phyloP scores from a whole-genome alignment of 2,329 filamentous ascomycete species.

The Penicillium corylophilum region DNA sequence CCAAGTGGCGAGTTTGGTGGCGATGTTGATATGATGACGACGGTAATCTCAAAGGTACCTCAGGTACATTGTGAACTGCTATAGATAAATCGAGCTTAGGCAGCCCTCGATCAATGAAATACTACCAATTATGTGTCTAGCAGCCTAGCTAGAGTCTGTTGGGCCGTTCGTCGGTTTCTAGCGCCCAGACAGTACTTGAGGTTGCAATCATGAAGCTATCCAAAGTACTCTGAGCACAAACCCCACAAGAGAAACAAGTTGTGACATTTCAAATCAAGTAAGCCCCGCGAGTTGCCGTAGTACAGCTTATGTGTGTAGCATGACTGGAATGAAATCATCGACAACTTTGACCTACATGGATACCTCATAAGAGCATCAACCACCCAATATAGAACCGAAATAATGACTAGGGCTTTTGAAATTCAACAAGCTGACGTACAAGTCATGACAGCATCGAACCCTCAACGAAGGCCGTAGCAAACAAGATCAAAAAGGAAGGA shows the following conservation, averaged over 20 bases:
- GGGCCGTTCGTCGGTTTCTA: neutral
- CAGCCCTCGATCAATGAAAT: neutral
- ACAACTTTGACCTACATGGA: neutral
- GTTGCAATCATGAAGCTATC: neutral
- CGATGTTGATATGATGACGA: neutral
- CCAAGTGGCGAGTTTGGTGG: neutral
- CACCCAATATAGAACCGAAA: neutral
- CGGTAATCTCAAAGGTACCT: neutral
- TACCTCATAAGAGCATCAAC: neutral
- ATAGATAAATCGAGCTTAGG: neutral
- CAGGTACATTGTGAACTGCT: neutral
- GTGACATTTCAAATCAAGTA: neutral
- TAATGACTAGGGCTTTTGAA: slow-evolving; percentile 9
- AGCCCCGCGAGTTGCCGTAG: neutral
- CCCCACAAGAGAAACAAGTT: neutral
- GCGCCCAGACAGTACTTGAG: neutral
- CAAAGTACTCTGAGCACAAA: neutral
- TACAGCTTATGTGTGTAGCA: neutral
- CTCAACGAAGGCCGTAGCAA: neutral
- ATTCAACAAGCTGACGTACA: slow-evolving; percentile 20
- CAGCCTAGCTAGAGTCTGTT: neutral
- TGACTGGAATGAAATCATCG: no score
- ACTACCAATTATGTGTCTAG: neutral
- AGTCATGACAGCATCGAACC: slow-evolving; percentile 20
- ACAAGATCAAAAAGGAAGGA: neutral